These are phyloP conservation scores for Boechera divaricarpa DNA, from an alignment of 345 rosid species.

Conservation along the genomic window DNA sequence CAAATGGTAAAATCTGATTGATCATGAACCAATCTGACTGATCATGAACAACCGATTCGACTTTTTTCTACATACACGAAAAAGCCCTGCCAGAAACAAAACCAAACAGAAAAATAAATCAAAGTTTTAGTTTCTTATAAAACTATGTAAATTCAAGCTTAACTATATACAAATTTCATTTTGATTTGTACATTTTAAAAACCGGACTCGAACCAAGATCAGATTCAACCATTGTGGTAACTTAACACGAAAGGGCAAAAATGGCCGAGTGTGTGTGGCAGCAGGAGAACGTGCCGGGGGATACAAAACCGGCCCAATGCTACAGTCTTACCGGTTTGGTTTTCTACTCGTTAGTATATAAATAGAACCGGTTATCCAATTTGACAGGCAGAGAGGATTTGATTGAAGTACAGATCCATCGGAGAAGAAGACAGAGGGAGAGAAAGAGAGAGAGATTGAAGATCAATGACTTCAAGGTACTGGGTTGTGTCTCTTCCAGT, in stretches of 20 bases:
- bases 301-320: conserved; percentile 35
- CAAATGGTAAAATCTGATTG: too few relatives aligned
- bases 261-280: neutral
- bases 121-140: too few relatives aligned
- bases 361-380: conserved; percentile 40
- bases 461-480: conserved; percentile 83
- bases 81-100: too few relatives aligned
- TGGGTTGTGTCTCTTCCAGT: conserved; percentile 94
- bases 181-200: too few relatives aligned
- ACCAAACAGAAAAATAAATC: too few relatives aligned
- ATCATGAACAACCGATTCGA: too few relatives aligned
- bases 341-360: neutral
- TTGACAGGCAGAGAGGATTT: conserved; percentile 40
- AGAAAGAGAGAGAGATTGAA: conserved; percentile 23
- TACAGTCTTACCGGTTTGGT: conserved; percentile 22
- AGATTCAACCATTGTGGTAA: neutral
- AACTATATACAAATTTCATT: too few relatives aligned
- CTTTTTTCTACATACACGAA: too few relatives aligned
- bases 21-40: too few relatives aligned
- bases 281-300: conserved; percentile 40
- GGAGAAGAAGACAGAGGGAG: conserved; percentile 31
- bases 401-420: conserved; percentile 42
- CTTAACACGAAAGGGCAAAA: neutral
- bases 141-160: too few relatives aligned
- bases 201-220: too few relatives aligned